phyloP scores from a whole-genome alignment of 2,329 filamentous ascomycete genomes.

The Ceratocystis variospora region DNA sequence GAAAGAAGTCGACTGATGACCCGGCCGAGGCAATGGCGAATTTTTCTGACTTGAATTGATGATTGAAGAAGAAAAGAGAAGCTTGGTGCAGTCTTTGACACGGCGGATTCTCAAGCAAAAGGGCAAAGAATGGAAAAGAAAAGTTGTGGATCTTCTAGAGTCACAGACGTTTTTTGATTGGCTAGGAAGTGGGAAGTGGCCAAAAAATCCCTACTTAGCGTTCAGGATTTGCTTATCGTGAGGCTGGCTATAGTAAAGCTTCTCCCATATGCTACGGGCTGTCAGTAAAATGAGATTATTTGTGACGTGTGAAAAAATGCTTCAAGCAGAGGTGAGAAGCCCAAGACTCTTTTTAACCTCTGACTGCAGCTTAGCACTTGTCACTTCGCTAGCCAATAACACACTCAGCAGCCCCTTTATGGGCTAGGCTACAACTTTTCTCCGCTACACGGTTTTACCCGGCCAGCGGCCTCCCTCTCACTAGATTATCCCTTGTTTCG shows the following conservation, averaged over 20 bases:
- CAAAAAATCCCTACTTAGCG: not conserved
- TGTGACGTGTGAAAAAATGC: not conserved
- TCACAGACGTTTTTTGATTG: not conserved
- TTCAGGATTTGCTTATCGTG: not conserved
- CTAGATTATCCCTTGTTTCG: conserved; percentile 4
- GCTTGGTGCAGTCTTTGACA: not conserved
- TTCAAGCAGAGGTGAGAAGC: not conserved
- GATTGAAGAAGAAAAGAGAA: not conserved
- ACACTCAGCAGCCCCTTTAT: not conserved
- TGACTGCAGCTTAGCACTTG: not conserved
- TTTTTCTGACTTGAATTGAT: not conserved
- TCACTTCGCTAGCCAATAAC: not conserved
- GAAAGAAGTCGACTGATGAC: no score
- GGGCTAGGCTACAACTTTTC: not conserved
- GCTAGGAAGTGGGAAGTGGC: not conserved
- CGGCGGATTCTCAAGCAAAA: not conserved
- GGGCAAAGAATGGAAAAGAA: not conserved
- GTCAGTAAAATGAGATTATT: not conserved
- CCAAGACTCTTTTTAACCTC: not conserved
- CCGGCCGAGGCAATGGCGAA: no score
- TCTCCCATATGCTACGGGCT: not conserved
- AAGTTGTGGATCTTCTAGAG: not conserved
- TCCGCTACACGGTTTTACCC: not conserved
- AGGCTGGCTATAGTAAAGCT: conserved; percentile 1
- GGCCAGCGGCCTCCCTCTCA: not conserved